Conservation (phyloP, 2,329 filamentous ascomycete genomes). For the Paraphoma sp. region DNA sequence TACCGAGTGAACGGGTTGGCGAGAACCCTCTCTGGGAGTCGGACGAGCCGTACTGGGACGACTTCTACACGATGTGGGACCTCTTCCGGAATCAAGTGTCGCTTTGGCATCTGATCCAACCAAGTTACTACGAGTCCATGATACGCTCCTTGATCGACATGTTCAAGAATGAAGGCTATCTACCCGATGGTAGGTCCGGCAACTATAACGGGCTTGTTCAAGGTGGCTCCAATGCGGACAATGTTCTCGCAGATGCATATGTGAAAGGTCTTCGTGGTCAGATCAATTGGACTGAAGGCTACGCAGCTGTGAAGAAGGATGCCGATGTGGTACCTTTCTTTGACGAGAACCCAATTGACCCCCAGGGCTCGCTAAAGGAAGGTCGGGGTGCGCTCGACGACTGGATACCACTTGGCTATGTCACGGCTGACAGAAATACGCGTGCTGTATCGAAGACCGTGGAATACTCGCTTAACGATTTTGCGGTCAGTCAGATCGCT, state of each 20-base stretch:
- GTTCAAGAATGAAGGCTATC: conserved; percentile 65
- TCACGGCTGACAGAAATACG: conserved; percentile 48
- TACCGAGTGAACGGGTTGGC: conserved; percentile 52
- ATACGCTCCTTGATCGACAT: conserved; percentile 74
- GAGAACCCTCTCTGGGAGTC: conserved; percentile 74
- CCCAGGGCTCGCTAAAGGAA: conserved; percentile 49
- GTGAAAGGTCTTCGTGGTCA: conserved; percentile 67
- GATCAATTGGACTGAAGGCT: conserved; percentile 75
- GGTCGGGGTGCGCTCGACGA: conserved; percentile 52
- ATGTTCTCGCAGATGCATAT: conserved; percentile 69
- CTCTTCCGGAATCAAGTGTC: conserved; percentile 63
- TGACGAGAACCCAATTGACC: conserved; percentile 44
- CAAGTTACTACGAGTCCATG: conserved; percentile 68
- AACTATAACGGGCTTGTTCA: conserved; percentile 63
- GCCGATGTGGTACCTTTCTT: conserved; percentile 62
- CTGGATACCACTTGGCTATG: conserved; percentile 52
- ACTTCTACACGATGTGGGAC: conserved; percentile 79
- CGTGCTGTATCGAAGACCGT: conserved; percentile 51
- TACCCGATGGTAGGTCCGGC: conserved; percentile 70
- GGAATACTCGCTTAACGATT: conserved; percentile 54
- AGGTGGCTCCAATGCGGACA: conserved; percentile 46
- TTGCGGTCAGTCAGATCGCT: conserved; percentile 51
- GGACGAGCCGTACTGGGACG: conserved; percentile 71
- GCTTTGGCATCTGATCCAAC: conserved; percentile 67
- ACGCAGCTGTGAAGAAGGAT: conserved; percentile 74